A percentile compares a stretch with the other conserved stretches of the same genome.
Conservation (phyloP, 805 yeast species). For the Kazachstania martiniae region DNA sequence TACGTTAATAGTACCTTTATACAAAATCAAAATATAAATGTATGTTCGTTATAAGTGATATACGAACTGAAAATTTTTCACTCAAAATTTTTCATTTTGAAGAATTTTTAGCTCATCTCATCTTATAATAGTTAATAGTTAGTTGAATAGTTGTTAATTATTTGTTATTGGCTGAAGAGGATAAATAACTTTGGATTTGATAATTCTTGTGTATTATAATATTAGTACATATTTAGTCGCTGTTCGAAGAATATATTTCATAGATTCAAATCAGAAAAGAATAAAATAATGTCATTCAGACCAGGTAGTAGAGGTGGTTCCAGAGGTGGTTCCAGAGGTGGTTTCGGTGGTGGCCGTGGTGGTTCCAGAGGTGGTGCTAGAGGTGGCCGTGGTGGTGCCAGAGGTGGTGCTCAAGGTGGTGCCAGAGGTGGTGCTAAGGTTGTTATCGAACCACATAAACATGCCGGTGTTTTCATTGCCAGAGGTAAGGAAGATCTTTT, state of each 20-base stretch:
- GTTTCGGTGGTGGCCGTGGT: conserved; percentile 39
- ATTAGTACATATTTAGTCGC: too few relatives aligned
- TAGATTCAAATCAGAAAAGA: conserved; percentile 1
- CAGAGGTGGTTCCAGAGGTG: conserved; percentile 40
- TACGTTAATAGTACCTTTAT: too few relatives aligned
- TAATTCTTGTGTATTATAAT: too few relatives aligned
- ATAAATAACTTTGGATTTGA: too few relatives aligned
- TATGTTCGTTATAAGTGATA: neutral
- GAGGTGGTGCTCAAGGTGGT: conserved; percentile 69
- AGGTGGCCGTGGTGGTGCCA: conserved; percentile 44
- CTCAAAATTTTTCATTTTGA: neutral
- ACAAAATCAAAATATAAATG: too few relatives aligned
- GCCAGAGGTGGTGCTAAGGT: conserved; percentile 91
- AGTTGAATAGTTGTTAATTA: too few relatives aligned
- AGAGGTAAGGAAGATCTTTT: conserved; percentile 98
- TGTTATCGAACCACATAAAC: conserved; percentile 97
- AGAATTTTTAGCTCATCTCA: conserved; percentile 1
- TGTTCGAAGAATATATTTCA: too few relatives aligned
- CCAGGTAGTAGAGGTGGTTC: conserved; percentile 48
- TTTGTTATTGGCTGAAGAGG: too few relatives aligned
- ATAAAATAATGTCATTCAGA: conserved; percentile 59
- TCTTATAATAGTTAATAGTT: neutral
- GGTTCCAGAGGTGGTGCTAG: conserved; percentile 41
- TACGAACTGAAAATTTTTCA: neutral
- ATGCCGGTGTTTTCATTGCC: conserved; percentile 97